Evolutionary conservation across 495 filamentous ascomycete species (phyloP), one percentile per base, ranked within the genome.

Genomic region (Amphirosellinia nigrospora): DNA sequence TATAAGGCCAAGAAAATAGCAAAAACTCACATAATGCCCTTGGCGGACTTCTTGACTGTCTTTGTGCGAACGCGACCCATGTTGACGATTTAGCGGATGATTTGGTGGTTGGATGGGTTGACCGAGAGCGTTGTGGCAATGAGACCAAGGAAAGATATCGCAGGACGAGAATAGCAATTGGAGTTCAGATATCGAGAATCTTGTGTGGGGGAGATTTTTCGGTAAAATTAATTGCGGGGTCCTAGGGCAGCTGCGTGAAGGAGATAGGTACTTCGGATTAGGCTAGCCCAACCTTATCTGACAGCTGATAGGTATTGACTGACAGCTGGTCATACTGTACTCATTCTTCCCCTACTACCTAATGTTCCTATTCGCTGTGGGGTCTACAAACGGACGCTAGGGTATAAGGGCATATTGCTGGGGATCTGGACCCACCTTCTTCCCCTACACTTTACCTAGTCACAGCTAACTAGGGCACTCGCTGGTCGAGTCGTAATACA

Each of bases 1-100:
- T n/a, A n/a, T n/a, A n/a, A n/a, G n/a, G n/a, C n/a, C n/a, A n/a
- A n/a, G n/a, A n/a, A n/a, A n/a, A n/a, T n/a, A n/a, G n/a, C n/a
- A n/a, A n/a, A n/a, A n/a, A n/a, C n/a, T n/a, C n/a, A n/a, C n/a
- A 99, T 98, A 86, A 98, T 94, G 89, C 98, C 93, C 91, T 98
- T 98, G 86, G 96, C 94, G 85, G 94, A 98, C 88, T 97, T 96
- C 91, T 99, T 98, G 83, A 98, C 96, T 76, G 96, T 99, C 93
- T 95, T 97, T 76, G 94, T 97, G 77, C 94, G 90, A 87, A 97
- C 93, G 85, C 94, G 93, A 93, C 94, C 94, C 94, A 96, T 96
- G 81, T 89, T 94, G 86, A 84, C 91, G 89, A 86, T 87, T 58
- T 55, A 78, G 71, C 66, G 70, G 73, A 46, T 74, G 75, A 71